Conservation (phyloP, 805 yeast genomes). For the Wickerhamomyces subpelliculosus region DNA sequence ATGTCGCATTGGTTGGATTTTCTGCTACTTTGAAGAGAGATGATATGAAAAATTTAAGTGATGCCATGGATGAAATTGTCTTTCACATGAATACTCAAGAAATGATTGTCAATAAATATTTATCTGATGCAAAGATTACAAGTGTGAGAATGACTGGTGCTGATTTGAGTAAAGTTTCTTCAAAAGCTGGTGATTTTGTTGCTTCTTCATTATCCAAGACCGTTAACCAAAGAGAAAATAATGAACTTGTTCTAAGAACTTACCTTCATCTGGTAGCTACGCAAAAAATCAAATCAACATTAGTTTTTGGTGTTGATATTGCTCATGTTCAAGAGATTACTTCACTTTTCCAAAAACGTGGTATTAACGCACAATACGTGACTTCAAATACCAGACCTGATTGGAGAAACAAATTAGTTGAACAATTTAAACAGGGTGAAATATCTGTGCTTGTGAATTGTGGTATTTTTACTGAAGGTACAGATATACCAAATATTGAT, state of each 20-base stretch:
- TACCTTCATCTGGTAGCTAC: slow-evolving; percentile 38
- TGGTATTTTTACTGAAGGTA: slow-evolving; percentile 89
- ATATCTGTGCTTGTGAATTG: slow-evolving; percentile 79
- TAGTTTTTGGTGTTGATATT: slow-evolving; percentile 74
- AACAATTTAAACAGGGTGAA: slow-evolving; percentile 53
- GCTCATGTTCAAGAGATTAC: slow-evolving; percentile 54
- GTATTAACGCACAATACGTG: slow-evolving; percentile 64
- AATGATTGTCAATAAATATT: slow-evolving; percentile 62
- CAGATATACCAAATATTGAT: slow-evolving; percentile 88
- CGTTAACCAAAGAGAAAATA: slow-evolving; percentile 48
- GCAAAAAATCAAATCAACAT: slow-evolving; percentile 47
- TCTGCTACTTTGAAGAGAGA: slow-evolving; percentile 80
- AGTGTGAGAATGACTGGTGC: slow-evolving; percentile 41
- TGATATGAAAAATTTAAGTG: slow-evolving; percentile 56
- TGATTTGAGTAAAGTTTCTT: slow-evolving; percentile 29
- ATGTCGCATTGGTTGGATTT: slow-evolving; percentile 66
- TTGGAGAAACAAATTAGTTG: slow-evolving; percentile 45
- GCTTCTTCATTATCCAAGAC: slow-evolving; percentile 41
- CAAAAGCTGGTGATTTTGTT: slow-evolving; percentile 45
- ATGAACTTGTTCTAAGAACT: slow-evolving; percentile 47
- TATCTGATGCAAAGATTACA: slow-evolving; percentile 63
- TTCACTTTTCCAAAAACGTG: slow-evolving; percentile 44
- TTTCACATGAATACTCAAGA: slow-evolving; percentile 58
- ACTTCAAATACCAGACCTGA: slow-evolving; percentile 54
- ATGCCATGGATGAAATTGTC: slow-evolving; percentile 65